These are phyloP conservation scores for Thelephora terrestris DNA, from an alignment of 1,284 basidiomycete genomes.

Conservation along the genomic window DNA sequence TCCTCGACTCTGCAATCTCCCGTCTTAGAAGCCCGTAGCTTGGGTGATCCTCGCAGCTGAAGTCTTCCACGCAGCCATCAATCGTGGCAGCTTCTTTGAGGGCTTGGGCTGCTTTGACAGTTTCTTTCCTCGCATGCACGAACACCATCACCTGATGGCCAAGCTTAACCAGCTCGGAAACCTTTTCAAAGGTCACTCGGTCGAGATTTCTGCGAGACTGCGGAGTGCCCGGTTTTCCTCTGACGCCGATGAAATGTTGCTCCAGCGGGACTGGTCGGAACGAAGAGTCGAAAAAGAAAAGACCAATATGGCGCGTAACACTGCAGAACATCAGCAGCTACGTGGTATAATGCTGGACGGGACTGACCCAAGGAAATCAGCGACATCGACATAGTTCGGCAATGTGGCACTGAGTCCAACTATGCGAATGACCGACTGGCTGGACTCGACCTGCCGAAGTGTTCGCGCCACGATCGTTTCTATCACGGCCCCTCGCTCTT, in stretches of 20 bases:
- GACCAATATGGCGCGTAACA: constrained; percentile 82
- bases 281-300: constrained; percentile 98
- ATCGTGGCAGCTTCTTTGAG: constrained; percentile 73
- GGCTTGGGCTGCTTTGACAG: constrained; percentile 86
- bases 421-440: constrained; percentile 95
- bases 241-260: constrained; percentile 95
- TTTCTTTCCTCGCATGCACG: constrained; percentile 97
- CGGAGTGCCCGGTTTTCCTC: constrained; percentile 78
- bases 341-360: background rate
- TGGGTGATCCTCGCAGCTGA: constrained; percentile 74
- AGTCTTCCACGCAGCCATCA: constrained; percentile 70
- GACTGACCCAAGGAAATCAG: constrained; percentile 80
- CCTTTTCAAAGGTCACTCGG: constrained; percentile 85
- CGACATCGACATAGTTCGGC: constrained; percentile 96
- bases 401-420: constrained; percentile 97
- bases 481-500: constrained; percentile 97
- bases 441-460: constrained; percentile 92
- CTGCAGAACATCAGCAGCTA: constrained; percentile 27
- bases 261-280: constrained; percentile 96
- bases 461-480: constrained; percentile 98
- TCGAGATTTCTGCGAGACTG: constrained; percentile 85
- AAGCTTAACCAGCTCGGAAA: constrained; percentile 70
- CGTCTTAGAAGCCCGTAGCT: constrained; percentile 69
- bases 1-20: constrained; percentile 73
- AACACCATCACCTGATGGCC: constrained; percentile 99